Evolutionary conservation across 2,329 filamentous ascomycete genomes (phyloP), one percentile per base, ranked within the genome.

Genomic region (Myriosclerotinia curreyana): DNA sequence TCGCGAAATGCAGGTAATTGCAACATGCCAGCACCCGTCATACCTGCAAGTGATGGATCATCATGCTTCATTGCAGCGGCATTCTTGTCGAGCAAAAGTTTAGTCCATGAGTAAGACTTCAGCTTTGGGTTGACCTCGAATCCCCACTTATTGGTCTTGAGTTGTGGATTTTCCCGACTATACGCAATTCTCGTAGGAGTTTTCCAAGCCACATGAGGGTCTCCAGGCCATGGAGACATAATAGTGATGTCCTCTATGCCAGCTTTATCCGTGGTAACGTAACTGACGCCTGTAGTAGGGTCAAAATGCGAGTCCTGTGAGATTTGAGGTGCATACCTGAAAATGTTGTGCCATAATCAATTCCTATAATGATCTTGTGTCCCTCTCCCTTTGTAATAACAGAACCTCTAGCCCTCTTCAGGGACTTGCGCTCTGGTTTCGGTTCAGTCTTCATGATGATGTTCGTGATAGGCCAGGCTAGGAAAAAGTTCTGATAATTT

Each of bases 301-400:
- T 60, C 22, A 46, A 14, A 48, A 7, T 31, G 2, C 38, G 48
- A 50, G 51, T 7, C n/a, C 42, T 31, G 6, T 28, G 8, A 36
- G 6, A 46, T 28, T 12, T 12, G 8, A 60, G 0, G 49, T 25
- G 8, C 28, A 20, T 67, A 68, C 70, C 70, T 44, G 69, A 69
- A 11, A 66, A 71, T 1, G 70, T 72, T 25, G 70, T 72, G 1
- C 70, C 70, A 42, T 70, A 71, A 60, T 72, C 70, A 64, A 71
- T 69, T 58, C 69, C 70, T 15, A 72, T 50, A 12, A 72, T 69
- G 22, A 72, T 64, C 38, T 70, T 71, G 31, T 71, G 69, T 12
- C 34, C 25, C 48, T 15, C 20, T 14, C 9, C 34, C 5, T 48
- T 50, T 12, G 31, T 11, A 40, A 20, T 7, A 15, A 48, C 25